Evolutionary conservation across 371 early-diverging fungal genomes (phyloP), one percentile per base, ranked within the genome.

Genomic region (Rhizopus arrhizus): DNA sequence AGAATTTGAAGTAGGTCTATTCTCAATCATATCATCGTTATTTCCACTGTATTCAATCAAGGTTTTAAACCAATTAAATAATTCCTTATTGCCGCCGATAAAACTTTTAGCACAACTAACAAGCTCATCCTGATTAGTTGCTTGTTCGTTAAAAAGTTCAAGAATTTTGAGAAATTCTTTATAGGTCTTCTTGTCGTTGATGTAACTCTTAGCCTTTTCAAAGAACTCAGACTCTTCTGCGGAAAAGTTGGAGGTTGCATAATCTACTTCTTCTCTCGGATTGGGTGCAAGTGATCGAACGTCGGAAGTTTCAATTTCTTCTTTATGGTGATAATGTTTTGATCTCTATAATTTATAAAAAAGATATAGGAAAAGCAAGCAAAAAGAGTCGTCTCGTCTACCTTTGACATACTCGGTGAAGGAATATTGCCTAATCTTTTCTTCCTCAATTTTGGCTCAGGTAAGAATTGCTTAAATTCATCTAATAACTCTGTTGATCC

Each of bases 91-190:
- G 12, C 73, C 77, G 9, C 84, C 85, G 59, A 95, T 85, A 66
- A 91, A 99, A 15, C 85, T 85, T 69, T 87, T 87, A 4, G 89
- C 95, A 15, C 87, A 89, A 53, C 89, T 92, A 32, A 94, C 91
- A 13, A 94, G 83, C 7, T 80, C 85, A 59, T 90, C 87, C 35
- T 86, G 82, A 62, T 91, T 92, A 55, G 99, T 83, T 36, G 96
- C 89, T 67, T 96, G 94, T 66, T 98, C 95, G 65, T 92, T 96
- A 77, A 90, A 99, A 40, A 98, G 77, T 65, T 99, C 98, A 28
- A 99, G 77, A 4, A 94, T 80, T 77, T 97, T 98, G 45, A 99
- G 78, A 74, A 99, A 99, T 70, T 99, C 98, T 68, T 88, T 88
- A 75, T 97, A 98, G 0, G 93, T 86, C 8, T 82, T 75, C 58